These are phyloP conservation scores for Westerdykella ornata DNA, from an alignment of 2,329 filamentous ascomycete genomes.

Conservation along the genomic window DNA sequence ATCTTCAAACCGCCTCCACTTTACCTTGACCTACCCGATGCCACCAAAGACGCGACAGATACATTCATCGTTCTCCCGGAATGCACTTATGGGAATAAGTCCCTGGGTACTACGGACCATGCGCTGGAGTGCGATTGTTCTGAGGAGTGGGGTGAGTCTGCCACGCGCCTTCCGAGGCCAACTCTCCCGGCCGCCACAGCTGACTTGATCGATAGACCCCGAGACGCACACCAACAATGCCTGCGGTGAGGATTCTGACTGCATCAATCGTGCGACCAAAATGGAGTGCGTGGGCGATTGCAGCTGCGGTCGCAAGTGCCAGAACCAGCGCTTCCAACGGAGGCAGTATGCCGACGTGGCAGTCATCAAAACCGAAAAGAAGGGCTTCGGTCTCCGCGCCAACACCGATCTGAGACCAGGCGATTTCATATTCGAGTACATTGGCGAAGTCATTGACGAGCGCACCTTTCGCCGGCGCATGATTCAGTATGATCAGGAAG, in stretches of 20 bases:
- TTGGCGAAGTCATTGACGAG: conserved; percentile 96
- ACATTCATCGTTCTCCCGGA: conserved; percentile 76
- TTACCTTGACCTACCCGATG: conserved; percentile 69
- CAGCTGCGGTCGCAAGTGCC: conserved; percentile 78
- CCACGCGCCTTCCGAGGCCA: conserved; percentile 6
- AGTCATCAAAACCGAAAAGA: conserved; percentile 97
- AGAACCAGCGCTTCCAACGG: conserved; percentile 90
- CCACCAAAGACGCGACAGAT: conserved; percentile 65
- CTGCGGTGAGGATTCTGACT: conserved; percentile 93
- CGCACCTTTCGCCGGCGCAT: conserved; percentile 81
- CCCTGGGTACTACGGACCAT: conserved; percentile 84
- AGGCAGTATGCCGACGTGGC: conserved; percentile 85
- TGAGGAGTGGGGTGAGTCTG: conserved; percentile 82
- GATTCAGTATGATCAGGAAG: conserved; percentile 88
- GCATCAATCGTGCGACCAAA: conserved; percentile 96
- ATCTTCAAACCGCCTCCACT: conserved; percentile 57
- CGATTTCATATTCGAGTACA: conserved; percentile 97
- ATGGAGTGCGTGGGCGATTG: conserved; percentile 90
- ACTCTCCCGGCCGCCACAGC: conserved; percentile 7
- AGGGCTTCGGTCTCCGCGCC: conserved; percentile 85
- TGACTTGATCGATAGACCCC: conserved; percentile 43
- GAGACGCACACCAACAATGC: conserved; percentile 61
- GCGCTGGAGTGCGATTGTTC: conserved; percentile 92
- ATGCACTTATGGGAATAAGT: conserved; percentile 87
- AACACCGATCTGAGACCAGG: conserved; percentile 69